Base-by-base conservation (phyloP, 163 green algal genomes). In the Chloromonas sp. region DNA sequence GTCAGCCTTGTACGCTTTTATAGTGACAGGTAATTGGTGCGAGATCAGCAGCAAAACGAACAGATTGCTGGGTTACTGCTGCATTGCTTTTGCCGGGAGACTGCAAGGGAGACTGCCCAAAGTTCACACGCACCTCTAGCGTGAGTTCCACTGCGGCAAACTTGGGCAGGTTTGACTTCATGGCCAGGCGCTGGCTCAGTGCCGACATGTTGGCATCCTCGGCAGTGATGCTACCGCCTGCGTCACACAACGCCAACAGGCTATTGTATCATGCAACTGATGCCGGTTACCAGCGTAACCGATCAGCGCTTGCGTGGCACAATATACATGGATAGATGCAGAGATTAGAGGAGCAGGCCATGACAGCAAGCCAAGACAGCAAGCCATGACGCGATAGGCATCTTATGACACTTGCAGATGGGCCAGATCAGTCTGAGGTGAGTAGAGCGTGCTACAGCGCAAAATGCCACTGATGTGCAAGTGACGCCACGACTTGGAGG, bases 71-170 rank as follows among this genome's bases (percentile, higher is more conserved):
- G 57, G 76, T 11, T 58, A 60, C 13, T 60, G n/a, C 76, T 58
- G n/a, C 8, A 3, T 8, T 81, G 14, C n/a, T 14, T 36, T 81
- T 8, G n/a, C n/a, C 14, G 8, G 8, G 57, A 8, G 8, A 14
- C 76, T 11, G 76, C 76, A 81, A 8, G 14, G 76, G 8, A 58
- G n/a, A 14, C 58, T n/a, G 58, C 2, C 36, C 36, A 82, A 14
- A 62, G 58, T 14, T 14, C 3, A 13, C 36, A 15, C 81, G 58
- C 81, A 90, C 83, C 14, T 93, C 84, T n/a, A 97, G 82, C 3
- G 77, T 93, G 1, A 95, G 78, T 0, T 89, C 2, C 83, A 92
- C 81, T 0, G 92, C 86, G 85, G 94, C 88, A 87, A 96, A 95
- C 14, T 84, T 61, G 1, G 93, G 94, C 84, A 94, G 60, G 15